Percentiles rank a stretch among this genome's conserved stretches.
Evolutionary conservation across 2,329 filamentous ascomycete species (phyloP).

Genomic region (Colletotrichum cuscutae): DNA sequence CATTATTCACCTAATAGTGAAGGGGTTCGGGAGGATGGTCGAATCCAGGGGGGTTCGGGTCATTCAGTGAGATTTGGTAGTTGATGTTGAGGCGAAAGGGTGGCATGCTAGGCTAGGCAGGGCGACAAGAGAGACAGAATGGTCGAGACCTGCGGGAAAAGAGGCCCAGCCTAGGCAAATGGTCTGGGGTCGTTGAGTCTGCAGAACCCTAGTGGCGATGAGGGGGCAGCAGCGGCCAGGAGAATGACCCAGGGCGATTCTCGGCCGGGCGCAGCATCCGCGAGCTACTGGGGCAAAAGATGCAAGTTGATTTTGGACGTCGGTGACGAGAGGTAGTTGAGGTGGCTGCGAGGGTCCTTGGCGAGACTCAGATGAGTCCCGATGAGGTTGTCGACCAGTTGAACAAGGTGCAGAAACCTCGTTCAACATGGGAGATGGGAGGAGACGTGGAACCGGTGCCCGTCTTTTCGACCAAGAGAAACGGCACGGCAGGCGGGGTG

Average conservation of each 20-base stretch:
- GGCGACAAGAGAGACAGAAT: not conserved
- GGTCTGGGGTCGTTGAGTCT: not conserved
- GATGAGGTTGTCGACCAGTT: not conserved
- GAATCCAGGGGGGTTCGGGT: not conserved
- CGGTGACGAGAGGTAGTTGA: not conserved
- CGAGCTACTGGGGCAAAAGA: not conserved
- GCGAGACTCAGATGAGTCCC: not conserved
- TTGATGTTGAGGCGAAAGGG: constrained; percentile 6
- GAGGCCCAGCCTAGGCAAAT: not conserved
- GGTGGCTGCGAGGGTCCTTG: not conserved
- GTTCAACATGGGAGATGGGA: constrained; percentile 11
- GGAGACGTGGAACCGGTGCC: not conserved
- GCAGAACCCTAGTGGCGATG: constrained; percentile 3
- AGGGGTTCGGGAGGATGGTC: not conserved
- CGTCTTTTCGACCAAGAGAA: not conserved
- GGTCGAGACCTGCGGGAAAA: not conserved
- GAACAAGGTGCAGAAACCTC: constrained; percentile 7
- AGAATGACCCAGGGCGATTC: not conserved
- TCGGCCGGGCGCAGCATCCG: not conserved
- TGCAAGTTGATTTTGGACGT: not conserved
- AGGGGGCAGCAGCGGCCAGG: not conserved
- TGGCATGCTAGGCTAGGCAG: constrained; percentile 14
- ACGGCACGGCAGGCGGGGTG: constrained; percentile 1
- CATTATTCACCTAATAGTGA: constrained; percentile 36
- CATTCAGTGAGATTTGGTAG: constrained; percentile 20